Evolutionary conservation across 805 yeast species (phyloP).

Genomic region (Candida hungchunana): DNA sequence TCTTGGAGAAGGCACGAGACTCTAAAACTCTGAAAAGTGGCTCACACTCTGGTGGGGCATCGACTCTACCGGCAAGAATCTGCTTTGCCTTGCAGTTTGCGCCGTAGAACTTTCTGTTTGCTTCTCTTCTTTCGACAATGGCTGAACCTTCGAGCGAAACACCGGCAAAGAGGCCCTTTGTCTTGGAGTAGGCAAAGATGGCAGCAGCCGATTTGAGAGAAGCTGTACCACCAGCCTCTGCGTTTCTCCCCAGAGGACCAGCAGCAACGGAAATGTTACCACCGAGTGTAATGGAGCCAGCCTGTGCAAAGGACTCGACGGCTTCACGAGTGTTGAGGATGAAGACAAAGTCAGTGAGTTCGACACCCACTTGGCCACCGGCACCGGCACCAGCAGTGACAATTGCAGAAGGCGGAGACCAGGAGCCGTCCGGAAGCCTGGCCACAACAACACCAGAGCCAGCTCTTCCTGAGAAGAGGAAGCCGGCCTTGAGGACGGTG

Average conservation of each 20-base stretch:
- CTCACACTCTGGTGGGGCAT: slow-evolving; percentile 88
- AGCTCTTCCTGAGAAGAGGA: slow-evolving; percentile 92
- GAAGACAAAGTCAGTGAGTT: slow-evolving; percentile 92
- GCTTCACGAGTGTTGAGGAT: slow-evolving; percentile 84
- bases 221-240: slow-evolving; percentile 96
- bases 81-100: slow-evolving; percentile 80
- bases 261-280: slow-evolving; percentile 95
- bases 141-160: slow-evolving; percentile 96
- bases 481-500: slow-evolving; percentile 96
- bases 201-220: slow-evolving; percentile 85
- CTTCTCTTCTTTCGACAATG: slow-evolving; percentile 94
- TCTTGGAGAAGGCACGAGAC: slow-evolving; percentile 71
- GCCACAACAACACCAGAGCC: slow-evolving; percentile 97
- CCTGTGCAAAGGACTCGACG: slow-evolving; percentile 88
- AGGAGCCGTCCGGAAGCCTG: slow-evolving; percentile 85
- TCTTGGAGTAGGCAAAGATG: slow-evolving; percentile 88
- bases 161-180: slow-evolving; percentile 96
- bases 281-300: slow-evolving; percentile 92
- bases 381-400: slow-evolving; percentile 98
- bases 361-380: slow-evolving; percentile 97
- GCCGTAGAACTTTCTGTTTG: slow-evolving; percentile 93
- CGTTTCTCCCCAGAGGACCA: slow-evolving; percentile 95
- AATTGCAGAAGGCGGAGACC: slow-evolving; percentile 98
- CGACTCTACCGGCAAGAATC: slow-evolving; percentile 83
- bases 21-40: slow-evolving; percentile 82